Evolutionary conservation across 192 early-diverging fungal genomes (phyloP), one percentile per base, ranked within the genome.

Genomic region (Geosiphon pyriformis): DNA sequence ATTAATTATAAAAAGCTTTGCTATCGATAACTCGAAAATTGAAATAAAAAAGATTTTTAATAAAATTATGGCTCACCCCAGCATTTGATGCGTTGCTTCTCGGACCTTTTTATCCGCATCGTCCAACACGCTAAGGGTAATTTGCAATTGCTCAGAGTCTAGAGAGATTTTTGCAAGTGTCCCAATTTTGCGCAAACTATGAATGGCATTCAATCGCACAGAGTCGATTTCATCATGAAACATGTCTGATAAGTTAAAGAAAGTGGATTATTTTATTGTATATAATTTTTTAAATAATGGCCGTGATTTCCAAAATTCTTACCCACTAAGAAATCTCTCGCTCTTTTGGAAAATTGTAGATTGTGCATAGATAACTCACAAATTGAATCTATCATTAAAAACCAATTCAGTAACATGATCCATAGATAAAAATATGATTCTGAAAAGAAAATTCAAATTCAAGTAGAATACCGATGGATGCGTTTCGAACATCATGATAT

Each of bases 191-290:
- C 76, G 78, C 15, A 98, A 80, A 54, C 83, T 89, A 20, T 79
- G 79, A 32, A 96, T 85, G 0, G 94, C 85, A 46, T 92, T 88
- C 4, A 93, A 68, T 0, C 96, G 87, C 2, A 98, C 90, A 42
- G 78, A 78, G 66, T 90, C 85, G 69, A 91, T 90, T 71, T 95
- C 93, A 76, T 98, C 96, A 76, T 96, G 95, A 67, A 98, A 94
- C 92, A 98, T 98, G 61, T 96, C 95, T 86, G 68, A 12, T 30
- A 58, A 49, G 32, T 23, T 15, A 58, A 17, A 48, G 54, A 25
- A 20, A 31, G 18, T 2, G 23, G 11, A 54, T 48, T 42, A 47
- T 42, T 32, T 58, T 12, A 42, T 26, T 63, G 0, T 15, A 7
- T 20, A 23, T 6, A 27, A 56, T 4, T 33, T 22, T 58, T 31